A percentile compares a stretch with the other conserved stretches of the same genome.
These are phyloP conservation scores for Ilyonectria robusta DNA, from an alignment of 2,329 filamentous ascomycete species.

Conservation along the genomic window DNA sequence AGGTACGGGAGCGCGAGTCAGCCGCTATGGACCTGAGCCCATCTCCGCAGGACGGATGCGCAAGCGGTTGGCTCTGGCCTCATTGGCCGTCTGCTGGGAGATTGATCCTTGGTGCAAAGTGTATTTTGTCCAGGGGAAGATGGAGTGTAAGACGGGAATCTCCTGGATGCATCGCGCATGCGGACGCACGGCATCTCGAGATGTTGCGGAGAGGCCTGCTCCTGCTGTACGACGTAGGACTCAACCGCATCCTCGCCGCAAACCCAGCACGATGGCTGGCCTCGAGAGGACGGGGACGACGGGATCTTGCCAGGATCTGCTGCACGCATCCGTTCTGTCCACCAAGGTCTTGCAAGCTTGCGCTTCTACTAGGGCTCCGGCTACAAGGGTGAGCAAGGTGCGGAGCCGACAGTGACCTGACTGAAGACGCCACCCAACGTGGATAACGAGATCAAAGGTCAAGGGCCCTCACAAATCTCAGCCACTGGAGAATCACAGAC, in stretches of 20 bases:
- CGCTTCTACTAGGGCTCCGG: background rate
- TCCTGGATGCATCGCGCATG: background rate
- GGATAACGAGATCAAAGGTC: conserved; percentile 16
- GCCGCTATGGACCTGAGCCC: conserved; percentile 13
- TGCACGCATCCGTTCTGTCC: background rate
- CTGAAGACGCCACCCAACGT: conserved; percentile 17
- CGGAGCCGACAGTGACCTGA: conserved; percentile 20
- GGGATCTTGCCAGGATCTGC: background rate
- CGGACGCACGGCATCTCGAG: background rate
- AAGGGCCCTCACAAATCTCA: background rate
- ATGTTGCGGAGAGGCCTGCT: conserved; percentile 8
- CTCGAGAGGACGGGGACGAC: background rate
- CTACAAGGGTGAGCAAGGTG: conserved; percentile 11
- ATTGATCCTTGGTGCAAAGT: background rate
- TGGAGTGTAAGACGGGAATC: background rate
- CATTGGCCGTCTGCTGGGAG: background rate
- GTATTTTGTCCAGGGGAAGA: background rate
- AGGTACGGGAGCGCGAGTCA: conserved; percentile 9
- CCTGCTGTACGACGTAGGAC: background rate
- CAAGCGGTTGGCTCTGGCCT: conserved; percentile 12
- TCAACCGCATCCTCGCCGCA: background rate
- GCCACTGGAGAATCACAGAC: conserved; percentile 8
- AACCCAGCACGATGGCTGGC: background rate
- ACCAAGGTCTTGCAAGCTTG: background rate
- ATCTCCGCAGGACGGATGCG: conserved; percentile 10